Base-by-base conservation (phyloP, 2,329 filamentous ascomycete genomes). In the Fragosphaeria purpurea region DNA sequence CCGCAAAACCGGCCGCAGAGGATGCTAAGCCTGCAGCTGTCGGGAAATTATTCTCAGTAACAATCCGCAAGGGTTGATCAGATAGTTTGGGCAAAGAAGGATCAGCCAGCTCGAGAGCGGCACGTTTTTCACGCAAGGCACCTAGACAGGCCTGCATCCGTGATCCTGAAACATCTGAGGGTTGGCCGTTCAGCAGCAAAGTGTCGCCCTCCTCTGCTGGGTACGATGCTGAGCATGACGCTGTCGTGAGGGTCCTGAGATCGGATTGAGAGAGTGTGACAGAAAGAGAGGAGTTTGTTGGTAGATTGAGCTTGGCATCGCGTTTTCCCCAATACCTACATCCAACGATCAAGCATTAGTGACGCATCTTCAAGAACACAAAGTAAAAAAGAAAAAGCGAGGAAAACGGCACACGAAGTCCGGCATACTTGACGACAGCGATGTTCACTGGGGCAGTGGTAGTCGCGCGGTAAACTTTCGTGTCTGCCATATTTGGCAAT, bases 11-110 rank as follows among this genome's bases (percentile, higher is more conserved):
- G 1, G 82, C 82, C 1, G 82, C 83, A 0, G 82, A 86, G 13
- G 79, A 84, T 4, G 83, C 83, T 12, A 98, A 82, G 6, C 93
- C 93, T 5, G 93, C 93, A 32, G 93, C 93, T 3, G 93, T 98
- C 56, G 93, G 93, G 77, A 98, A 98, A 77, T 98, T 98, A 78
- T 98, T 98, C 73, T 93, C 86, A 51, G 87, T 93, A 51, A 96
- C 89, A 58, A 98, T 84, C 60, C 84, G 86, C 55, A 98, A 80
- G 37, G 86, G 82, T 61, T 86, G 75, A 47, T 75, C 65, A 9
- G 88, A 86, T 51, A 98, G 81, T 67, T 86, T 88, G 42, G 91
- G 88, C n/a, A 95, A 77, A 30, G 80, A 82, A 0, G 82, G 60
- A 65, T 95, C 74, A 54, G 76, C 68, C 38, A 74, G 72, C 69